Conservation (phyloP, 768 basidiomycete species). For the Amyloporia xantha region DNA sequence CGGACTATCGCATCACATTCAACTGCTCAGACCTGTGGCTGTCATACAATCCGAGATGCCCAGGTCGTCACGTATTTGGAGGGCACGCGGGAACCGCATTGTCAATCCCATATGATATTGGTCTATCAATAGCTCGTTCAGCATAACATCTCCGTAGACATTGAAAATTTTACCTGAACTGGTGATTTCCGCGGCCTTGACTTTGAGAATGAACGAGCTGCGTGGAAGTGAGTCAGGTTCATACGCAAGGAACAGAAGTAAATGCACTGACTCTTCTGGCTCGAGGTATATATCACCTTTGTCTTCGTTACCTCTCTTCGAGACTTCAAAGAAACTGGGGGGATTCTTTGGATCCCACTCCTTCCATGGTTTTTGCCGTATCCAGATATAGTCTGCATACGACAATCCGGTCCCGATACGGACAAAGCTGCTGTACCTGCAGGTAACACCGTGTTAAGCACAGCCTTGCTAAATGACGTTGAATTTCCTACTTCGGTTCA, state of each 20-base stretch:
- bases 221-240: slow-evolving; percentile 1
- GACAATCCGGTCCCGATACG: slow-evolving; percentile 88
- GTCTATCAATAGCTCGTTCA: slow-evolving; percentile 34
- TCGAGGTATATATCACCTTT: slow-evolving; percentile 89
- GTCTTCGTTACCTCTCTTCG: slow-evolving; percentile 62
- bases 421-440: slow-evolving; percentile 85
- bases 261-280: slow-evolving; percentile 68
- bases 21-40: slow-evolving; percentile 43
- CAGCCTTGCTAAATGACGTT: too few species aligned
- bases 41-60: slow-evolving; percentile 66
- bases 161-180: slow-evolving; percentile 49
- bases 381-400: slow-evolving; percentile 81
- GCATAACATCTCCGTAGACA: neutral
- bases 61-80: slow-evolving; percentile 75
- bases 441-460: too few species aligned
- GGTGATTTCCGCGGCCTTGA: slow-evolving; percentile 92
- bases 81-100: slow-evolving; percentile 89
- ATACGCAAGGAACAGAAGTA: neutral
- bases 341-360: slow-evolving; percentile 65
- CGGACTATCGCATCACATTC: neutral
- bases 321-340: slow-evolving; percentile 60
- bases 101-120: slow-evolving; percentile 83
- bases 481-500: slow-evolving; percentile 64
- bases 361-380: slow-evolving; percentile 80
- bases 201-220: slow-evolving; percentile 91